Conservation (phyloP, 352 stramenopile species). For the Aphanomyces astaci region DNA sequence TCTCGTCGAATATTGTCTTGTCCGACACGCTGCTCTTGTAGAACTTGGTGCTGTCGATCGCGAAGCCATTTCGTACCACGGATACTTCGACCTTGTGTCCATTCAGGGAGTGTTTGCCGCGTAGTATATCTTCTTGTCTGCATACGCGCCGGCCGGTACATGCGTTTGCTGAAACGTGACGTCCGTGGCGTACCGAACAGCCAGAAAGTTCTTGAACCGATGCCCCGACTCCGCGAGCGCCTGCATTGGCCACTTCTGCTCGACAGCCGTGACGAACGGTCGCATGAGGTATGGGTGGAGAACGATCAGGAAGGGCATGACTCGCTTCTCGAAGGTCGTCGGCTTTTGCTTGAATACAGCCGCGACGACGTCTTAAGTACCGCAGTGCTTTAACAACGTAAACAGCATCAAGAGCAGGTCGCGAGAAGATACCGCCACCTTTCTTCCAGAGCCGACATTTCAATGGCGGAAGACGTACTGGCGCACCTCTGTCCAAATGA, state of each 20-base stretch:
- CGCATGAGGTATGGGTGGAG: neutral
- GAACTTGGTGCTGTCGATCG: constrained; percentile 16
- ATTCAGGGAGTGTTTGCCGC: constrained; percentile 23
- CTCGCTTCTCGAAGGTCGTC: constrained; percentile 3
- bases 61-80: constrained; percentile 19
- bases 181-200: constrained; percentile 22
- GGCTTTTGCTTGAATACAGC: neutral
- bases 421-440: neutral
- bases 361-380: neutral
- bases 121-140: constrained; percentile 10
- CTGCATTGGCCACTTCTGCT: neutral
- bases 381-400: neutral
- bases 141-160: neutral
- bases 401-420: constrained; percentile 11
- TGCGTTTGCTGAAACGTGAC: constrained; percentile 26
- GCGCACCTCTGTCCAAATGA: neutral
- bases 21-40: neutral
- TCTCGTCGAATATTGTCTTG: constrained; percentile 14
- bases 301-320: neutral
- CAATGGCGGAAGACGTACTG: neutral
- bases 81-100: constrained; percentile 26
- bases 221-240: neutral
- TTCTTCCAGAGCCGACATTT: neutral
- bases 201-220: constrained; percentile 16
- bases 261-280: neutral